Evolutionary conservation across 192 early-diverging fungal species (phyloP).

Genomic region (Linnemannia zychae): DNA sequence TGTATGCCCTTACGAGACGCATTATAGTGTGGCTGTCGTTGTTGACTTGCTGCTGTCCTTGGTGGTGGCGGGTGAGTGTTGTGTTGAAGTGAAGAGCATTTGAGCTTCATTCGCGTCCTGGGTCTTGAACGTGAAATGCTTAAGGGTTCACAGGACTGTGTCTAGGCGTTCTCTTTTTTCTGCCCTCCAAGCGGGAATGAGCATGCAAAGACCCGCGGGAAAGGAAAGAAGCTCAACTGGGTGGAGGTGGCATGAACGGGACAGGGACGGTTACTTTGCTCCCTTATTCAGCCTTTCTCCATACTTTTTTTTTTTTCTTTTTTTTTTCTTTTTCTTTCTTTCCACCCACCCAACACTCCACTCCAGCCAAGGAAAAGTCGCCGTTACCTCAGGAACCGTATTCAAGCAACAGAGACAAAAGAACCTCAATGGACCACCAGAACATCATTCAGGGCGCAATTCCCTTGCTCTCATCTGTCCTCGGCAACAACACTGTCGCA

Average conservation of each 20-base stretch:
- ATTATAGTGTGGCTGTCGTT: not conserved
- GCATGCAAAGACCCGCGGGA: no score
- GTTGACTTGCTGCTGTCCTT: not conserved
- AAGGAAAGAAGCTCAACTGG: no score
- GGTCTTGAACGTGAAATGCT: not conserved
- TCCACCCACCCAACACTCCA: not conserved
- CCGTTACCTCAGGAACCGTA: not conserved
- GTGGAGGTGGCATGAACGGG: no score
- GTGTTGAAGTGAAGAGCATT: not conserved
- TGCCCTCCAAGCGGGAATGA: not conserved
- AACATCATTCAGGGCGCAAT: conserved; percentile 36
- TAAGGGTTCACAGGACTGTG: not conserved
- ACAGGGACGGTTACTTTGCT: no score
- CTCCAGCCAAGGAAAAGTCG: not conserved
- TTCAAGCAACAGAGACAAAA: not conserved
- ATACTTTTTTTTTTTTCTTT: not conserved
- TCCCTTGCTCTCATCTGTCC: conserved; percentile 38
- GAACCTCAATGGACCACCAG: not conserved
- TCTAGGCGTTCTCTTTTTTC: not conserved
- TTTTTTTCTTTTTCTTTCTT: conserved; percentile 4
- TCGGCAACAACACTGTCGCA: conserved; percentile 49
- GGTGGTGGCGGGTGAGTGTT: not conserved
- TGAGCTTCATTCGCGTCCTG: not conserved
- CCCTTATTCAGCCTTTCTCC: not conserved
- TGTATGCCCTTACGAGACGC: conserved; percentile 5